phyloP scores from a whole-genome alignment of 2,329 filamentous ascomycete species.

The Didymellaceae sp. region DNA sequence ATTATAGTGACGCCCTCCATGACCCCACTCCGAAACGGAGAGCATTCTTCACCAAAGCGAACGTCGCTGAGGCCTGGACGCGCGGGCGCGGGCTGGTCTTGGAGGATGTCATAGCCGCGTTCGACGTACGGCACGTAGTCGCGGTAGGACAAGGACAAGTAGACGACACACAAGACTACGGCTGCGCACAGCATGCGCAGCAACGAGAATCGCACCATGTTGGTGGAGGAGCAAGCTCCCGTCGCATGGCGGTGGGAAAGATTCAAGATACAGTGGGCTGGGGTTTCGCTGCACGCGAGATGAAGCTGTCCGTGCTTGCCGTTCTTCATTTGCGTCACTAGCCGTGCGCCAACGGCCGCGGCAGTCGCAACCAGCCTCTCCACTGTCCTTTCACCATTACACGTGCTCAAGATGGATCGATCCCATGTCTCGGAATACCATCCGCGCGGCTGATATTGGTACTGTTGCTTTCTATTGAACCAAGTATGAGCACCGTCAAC shows the following conservation, averaged over 20 bases:
- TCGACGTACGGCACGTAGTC: constrained; percentile 34
- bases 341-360: constrained; percentile 1
- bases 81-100: constrained; percentile 32
- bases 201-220: constrained; percentile 47
- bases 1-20: constrained; percentile 60
- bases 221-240: constrained; percentile 30
- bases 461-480: background rate
- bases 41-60: constrained; percentile 40
- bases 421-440: background rate
- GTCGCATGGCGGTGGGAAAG: constrained; percentile 10
- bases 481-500: background rate
- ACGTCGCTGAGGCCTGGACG: constrained; percentile 30
- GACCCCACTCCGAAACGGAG: constrained; percentile 40
- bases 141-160: constrained; percentile 31
- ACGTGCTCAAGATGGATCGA: background rate
- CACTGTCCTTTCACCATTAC: background rate
- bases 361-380: constrained; percentile 8
- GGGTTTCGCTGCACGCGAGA: background rate
- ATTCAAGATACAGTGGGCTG: constrained; percentile 3
- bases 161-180: constrained; percentile 30
- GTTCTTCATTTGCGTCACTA: constrained; percentile 7
- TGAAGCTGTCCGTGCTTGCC: background rate
- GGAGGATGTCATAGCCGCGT: constrained; percentile 42
- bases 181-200: constrained; percentile 43
- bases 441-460: background rate